Evolutionary conservation across 2,329 filamentous ascomycete species (phyloP), one percentile per base, ranked within the genome.

Genomic region (Diaporthe sp.): DNA sequence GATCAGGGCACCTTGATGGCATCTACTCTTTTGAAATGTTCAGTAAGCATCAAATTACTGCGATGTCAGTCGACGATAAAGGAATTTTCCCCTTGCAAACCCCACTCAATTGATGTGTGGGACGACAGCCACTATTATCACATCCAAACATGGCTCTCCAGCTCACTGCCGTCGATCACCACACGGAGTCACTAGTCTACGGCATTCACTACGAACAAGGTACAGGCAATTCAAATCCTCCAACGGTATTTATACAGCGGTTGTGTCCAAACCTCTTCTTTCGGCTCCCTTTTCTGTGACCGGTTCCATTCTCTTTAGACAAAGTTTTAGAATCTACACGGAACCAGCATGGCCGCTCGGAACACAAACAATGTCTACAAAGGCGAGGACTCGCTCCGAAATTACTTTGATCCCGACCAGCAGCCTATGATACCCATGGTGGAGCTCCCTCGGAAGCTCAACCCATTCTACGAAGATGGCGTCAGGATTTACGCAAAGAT

Each of bases 401-500:
- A 67, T 3, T 67, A 51, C 22, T 67, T 49, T 37, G 44, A 67
- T 0, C 61, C 61, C 13, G 61, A 67, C 28, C 9, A 37, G 10
- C 61, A 67, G 28, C 61, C 61, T 0, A 34, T 49, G 61, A 34
- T 67, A n/a, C 61, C 61, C 2, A 67, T 67, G 44, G 61, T 67
- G 2, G 61, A 67, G 61, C 17, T 67, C 19, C 61, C 61, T n/a
- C 17, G 10, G 44, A 67, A 51, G 19, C 42, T 67, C 19, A 67
- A 67, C 19, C 61, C 61, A 37, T 67, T 67, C 12, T 67, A 67
- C 12, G 44, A 67, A 2, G 61, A 67, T 37, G 61, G 44, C 4
- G 19, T 67, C 28, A 67, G 61, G 19, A 51, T 67, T 49, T 67
- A 67, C 28, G 61, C 28, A 2, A 67, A 67, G 61, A 67, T 67